phyloP scores from a whole-genome alignment of 1,139 yeast species.

The Zygosaccharomyces sapae region DNA sequence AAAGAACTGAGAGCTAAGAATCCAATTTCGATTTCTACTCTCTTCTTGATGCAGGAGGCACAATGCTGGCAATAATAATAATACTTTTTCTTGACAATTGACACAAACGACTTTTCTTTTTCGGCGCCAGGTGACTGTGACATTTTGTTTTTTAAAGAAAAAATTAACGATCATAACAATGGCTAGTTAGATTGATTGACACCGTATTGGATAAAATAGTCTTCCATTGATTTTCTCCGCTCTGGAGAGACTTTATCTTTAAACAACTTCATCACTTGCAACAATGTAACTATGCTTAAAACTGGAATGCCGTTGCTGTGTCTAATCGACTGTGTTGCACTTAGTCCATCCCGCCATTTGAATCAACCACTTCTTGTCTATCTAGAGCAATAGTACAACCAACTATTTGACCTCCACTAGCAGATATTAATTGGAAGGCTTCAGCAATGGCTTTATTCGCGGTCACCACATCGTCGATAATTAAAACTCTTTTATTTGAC shows the following conservation, averaged over 20 bases:
- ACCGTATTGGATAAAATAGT: constrained; percentile 49
- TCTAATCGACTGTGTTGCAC: constrained; percentile 80
- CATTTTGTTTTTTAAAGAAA: not conserved
- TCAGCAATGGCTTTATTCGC: constrained; percentile 98
- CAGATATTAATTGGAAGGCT: constrained; percentile 74
- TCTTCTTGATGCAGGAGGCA: not conserved
- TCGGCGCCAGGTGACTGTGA: not conserved
- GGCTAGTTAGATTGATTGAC: constrained; percentile 10
- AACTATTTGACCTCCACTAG: constrained; percentile 66
- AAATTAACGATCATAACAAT: not conserved
- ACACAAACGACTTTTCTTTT: not conserved
- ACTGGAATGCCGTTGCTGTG: constrained; percentile 76
- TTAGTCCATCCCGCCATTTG: constrained; percentile 43
- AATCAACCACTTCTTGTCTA: constrained; percentile 82
- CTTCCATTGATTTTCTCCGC: constrained; percentile 52
- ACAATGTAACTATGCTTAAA: constrained; percentile 68
- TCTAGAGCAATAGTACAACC: constrained; percentile 91
- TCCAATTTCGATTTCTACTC: not conserved
- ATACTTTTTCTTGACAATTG: not conserved
- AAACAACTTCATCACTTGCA: constrained; percentile 66
- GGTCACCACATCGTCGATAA: constrained; percentile 95
- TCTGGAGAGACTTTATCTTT: constrained; percentile 50
- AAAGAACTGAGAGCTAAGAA: not conserved
- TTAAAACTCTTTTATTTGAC: constrained; percentile 65
- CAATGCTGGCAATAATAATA: not conserved